These are phyloP conservation scores for Diaporthe helianthi DNA, from an alignment of 2,329 filamentous ascomycete genomes.

Conservation along the genomic window DNA sequence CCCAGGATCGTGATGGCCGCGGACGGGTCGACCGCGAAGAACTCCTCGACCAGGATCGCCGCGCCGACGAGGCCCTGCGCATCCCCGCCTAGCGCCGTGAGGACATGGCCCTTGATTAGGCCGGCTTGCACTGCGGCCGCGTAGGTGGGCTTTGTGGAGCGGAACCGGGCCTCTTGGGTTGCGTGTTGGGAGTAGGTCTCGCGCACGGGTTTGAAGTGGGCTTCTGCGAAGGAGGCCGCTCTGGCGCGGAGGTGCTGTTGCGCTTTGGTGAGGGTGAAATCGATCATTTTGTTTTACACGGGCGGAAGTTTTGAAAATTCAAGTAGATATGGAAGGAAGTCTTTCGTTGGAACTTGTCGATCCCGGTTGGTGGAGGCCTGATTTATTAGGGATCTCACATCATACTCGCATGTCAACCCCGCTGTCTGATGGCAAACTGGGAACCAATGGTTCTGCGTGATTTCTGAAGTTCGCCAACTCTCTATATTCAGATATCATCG, in stretches of 20 bases:
- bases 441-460: too few relatives aligned
- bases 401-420: too few relatives aligned
- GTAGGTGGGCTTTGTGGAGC: conserved; percentile 20
- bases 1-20: conserved; percentile 30
- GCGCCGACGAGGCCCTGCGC: conserved; percentile 24
- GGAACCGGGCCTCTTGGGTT: conserved; percentile 25
- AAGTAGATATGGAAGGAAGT: not conserved
- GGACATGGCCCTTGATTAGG: conserved; percentile 29
- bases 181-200: conserved; percentile 7
- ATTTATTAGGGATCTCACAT: too few relatives aligned
- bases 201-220: not conserved
- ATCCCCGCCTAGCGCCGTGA: conserved; percentile 22
- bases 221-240: conserved; percentile 21
- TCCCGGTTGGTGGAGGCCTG: too few relatives aligned
- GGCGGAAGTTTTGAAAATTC: too few relatives aligned
- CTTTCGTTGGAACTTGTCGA: too few relatives aligned
- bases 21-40: conserved; percentile 29
- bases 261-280: conserved; percentile 13
- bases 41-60: conserved; percentile 31
- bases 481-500: too few relatives aligned
- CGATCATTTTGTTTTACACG: conserved; percentile 4
- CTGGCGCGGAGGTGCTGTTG: conserved; percentile 11
- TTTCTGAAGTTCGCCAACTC: too few relatives aligned
- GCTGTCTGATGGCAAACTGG: too few relatives aligned
- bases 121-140: conserved; percentile 12